Conservation (phyloP, 148 eudicot species). For the Agrostemma githago region DNA sequence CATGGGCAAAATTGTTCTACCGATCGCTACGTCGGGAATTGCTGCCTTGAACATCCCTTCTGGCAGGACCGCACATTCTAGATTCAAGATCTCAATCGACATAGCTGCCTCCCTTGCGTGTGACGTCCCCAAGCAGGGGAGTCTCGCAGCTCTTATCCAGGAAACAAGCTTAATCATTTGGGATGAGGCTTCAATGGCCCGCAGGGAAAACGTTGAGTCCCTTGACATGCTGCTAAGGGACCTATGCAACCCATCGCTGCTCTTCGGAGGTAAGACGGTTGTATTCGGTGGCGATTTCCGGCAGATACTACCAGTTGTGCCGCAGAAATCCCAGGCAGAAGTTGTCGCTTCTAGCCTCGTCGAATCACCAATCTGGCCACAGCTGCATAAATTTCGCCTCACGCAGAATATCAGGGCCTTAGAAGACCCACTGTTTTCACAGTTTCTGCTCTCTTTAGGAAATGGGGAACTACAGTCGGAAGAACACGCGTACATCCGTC, state of each 20-base stretch:
- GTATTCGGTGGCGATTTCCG: not conserved
- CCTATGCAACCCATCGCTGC: not conserved
- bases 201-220: not conserved
- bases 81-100: constrained; percentile 1
- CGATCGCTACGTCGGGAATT: not conserved
- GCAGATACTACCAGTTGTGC: not conserved
- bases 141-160: not conserved
- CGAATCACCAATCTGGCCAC: not conserved
- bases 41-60: not conserved
- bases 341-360: not conserved
- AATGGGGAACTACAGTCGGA: not conserved
- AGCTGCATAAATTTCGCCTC: not conserved
- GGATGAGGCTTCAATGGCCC: not conserved
- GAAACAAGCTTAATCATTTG: not conserved
- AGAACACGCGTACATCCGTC: not conserved
- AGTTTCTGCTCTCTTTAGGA: not conserved
- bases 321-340: not conserved
- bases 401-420: constrained; percentile 4
- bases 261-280: not conserved
- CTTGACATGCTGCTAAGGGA: not conserved
- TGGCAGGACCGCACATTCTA: not conserved
- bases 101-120: not conserved
- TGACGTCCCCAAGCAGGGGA: constrained; percentile 10
- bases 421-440: not conserved
- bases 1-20: not conserved